Conservation (phyloP, 345 rosid species). For the Laguncularia racemosa region DNA sequence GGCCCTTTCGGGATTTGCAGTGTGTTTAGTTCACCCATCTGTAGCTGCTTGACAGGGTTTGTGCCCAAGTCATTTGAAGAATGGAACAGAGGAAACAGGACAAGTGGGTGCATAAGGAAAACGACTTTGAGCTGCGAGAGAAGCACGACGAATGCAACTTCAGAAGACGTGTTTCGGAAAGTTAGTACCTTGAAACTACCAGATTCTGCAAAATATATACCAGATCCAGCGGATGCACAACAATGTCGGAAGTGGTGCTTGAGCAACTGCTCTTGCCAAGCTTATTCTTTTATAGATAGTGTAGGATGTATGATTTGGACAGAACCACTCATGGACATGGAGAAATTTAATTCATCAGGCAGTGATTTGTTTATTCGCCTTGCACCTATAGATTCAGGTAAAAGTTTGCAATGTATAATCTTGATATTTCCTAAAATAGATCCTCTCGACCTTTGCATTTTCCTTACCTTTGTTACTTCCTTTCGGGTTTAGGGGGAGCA, state of each 20-base stretch:
- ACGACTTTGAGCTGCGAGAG: constrained; percentile 1
- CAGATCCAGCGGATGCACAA: no score
- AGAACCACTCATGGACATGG: constrained; percentile 2
- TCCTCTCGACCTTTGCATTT: neutral
- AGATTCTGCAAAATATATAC: neutral
- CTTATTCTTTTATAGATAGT: constrained; percentile 2
- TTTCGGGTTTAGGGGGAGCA: neutral
- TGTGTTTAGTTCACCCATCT: neutral
- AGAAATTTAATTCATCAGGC: neutral
- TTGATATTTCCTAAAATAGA: no score
- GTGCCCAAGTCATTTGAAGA: constrained; percentile 8
- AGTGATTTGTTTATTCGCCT: constrained; percentile 11
- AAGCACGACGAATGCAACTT: neutral
- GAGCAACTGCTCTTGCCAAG: constrained; percentile 12
- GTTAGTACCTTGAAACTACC: neutral
- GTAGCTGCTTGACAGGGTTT: constrained; percentile 21
- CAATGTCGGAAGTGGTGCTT: constrained; percentile 12
- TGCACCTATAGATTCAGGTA: neutral
- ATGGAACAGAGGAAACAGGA: constrained; percentile 10
- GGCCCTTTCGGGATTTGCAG: constrained; percentile 19
- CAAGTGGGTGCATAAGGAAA: constrained; percentile 18
- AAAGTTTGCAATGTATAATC: no score
- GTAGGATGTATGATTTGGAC: constrained; percentile 17
- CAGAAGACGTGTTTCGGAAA: neutral
- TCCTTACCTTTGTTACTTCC: neutral